phyloP scores from a whole-genome alignment of 2,329 filamentous ascomycete genomes.

The Fusarium paranaense region DNA sequence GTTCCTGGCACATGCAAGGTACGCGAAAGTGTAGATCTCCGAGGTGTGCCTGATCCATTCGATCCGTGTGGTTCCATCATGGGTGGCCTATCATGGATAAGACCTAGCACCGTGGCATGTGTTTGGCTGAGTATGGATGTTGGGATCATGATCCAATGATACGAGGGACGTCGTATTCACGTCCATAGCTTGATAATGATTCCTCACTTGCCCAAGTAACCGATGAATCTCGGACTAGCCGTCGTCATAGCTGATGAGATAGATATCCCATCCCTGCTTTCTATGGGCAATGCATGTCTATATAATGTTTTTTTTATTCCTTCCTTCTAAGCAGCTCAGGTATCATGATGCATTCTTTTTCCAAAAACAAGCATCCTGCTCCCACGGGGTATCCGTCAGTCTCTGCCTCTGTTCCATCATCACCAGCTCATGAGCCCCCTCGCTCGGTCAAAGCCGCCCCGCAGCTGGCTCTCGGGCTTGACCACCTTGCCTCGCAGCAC shows the following conservation, averaged over 20 bases:
- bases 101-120: not conserved
- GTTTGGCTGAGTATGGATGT: not conserved
- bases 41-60: not conserved
- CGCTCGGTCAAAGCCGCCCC: conserved; percentile 89
- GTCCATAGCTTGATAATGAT: not conserved
- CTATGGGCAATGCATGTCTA: not conserved
- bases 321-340: not conserved
- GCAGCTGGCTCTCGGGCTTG: conserved; percentile 85
- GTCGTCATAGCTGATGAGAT: not conserved
- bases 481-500: conserved; percentile 93
- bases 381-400: not conserved
- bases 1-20: conserved; percentile 6
- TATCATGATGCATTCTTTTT: conserved; percentile 6
- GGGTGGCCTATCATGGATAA: not conserved
- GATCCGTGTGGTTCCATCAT: not conserved
- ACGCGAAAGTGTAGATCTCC: conserved; percentile 10
- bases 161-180: not conserved
- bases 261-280: not conserved
- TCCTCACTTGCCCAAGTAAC: not conserved
- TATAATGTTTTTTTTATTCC: conserved; percentile 4
- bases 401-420: not conserved
- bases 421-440: conserved; percentile 90
- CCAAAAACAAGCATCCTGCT: not conserved
- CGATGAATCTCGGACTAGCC: not conserved
- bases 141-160: conserved; percentile 23